A percentile compares a stretch with the other conserved stretches of the same genome.
phyloP scores from a whole-genome alignment of 1,284 basidiomycete genomes.

The Golubevia sp. region DNA sequence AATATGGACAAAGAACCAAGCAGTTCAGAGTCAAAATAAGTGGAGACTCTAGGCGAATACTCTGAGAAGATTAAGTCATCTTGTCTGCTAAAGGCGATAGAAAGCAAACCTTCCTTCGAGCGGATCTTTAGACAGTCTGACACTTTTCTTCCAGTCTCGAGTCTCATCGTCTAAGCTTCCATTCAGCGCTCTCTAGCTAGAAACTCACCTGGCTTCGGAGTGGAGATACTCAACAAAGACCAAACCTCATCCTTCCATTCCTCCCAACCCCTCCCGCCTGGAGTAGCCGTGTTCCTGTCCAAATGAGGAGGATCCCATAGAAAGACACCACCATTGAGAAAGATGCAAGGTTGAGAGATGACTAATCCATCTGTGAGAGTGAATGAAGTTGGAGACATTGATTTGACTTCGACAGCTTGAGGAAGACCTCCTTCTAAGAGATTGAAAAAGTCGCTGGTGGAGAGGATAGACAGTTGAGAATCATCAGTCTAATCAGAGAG shows the following conservation, averaged over 20 bases:
- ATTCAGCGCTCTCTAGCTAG: too few relatives aligned
- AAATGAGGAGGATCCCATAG: conserved; percentile 82
- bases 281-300: conserved; percentile 63
- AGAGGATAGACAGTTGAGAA: not conserved
- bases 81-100: too few relatives aligned
- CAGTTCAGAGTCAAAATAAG: too few relatives aligned
- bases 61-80: too few relatives aligned
- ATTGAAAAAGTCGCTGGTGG: conserved; percentile 41
- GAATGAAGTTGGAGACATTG: conserved; percentile 5
- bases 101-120: too few relatives aligned
- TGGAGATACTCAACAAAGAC: conserved; percentile 76
- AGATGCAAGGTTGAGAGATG: conserved; percentile 76
- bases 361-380: conserved; percentile 69
- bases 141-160: too few relatives aligned
- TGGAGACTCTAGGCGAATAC: too few relatives aligned
- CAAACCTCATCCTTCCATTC: conserved; percentile 77
- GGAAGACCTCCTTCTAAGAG: conserved; percentile 39
- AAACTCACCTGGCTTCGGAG: conserved; percentile 81
- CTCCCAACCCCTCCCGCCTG: conserved; percentile 62
- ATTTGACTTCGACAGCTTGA: not conserved
- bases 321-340: conserved; percentile 83
- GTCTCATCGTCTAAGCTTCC: too few relatives aligned
- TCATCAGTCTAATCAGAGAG: not conserved
- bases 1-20: too few relatives aligned
- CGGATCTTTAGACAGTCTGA: too few relatives aligned